Conservation (phyloP, 2,329 filamentous ascomycete genomes). For the Epichloe scottii region DNA sequence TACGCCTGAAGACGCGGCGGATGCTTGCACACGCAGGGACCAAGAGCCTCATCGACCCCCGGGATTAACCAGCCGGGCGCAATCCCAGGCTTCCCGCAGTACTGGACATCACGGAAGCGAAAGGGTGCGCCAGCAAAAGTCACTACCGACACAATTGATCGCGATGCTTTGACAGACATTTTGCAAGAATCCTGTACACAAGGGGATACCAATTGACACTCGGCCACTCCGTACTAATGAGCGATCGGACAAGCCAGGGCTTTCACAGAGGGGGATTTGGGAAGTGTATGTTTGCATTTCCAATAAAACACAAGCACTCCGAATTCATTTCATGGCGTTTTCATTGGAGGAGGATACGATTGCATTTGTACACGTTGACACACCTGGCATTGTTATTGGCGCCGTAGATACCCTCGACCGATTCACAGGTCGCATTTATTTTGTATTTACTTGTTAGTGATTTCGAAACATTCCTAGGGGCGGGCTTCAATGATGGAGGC, state of each 20-base stretch:
- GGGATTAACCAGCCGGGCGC: constrained; percentile 71
- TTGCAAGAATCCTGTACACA: constrained; percentile 22
- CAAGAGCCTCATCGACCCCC: constrained; percentile 36
- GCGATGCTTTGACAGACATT: constrained; percentile 46
- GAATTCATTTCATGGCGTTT: neutral
- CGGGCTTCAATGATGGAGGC: neutral
- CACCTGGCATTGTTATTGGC: constrained; percentile 1
- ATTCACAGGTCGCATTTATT: constrained; percentile 2
- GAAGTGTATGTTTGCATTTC: neutral
- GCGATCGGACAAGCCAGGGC: no score
- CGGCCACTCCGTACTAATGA: no score
- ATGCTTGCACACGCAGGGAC: constrained; percentile 12
- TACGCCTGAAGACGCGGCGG: constrained; percentile 2
- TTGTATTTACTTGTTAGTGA: neutral
- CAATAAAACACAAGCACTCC: no score
- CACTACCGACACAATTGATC: constrained; percentile 44
- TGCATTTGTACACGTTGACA: neutral
- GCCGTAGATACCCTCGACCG: constrained; percentile 5
- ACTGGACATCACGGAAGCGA: constrained; percentile 36
- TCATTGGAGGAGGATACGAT: neutral
- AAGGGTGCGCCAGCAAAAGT: constrained; percentile 43
- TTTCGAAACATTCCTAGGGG: neutral
- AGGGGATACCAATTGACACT: no score
- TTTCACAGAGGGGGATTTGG: no score
- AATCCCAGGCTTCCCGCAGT: constrained; percentile 58